These are phyloP conservation scores for Turnera subulata DNA, from an alignment of 345 rosid species.

Conservation along the genomic window DNA sequence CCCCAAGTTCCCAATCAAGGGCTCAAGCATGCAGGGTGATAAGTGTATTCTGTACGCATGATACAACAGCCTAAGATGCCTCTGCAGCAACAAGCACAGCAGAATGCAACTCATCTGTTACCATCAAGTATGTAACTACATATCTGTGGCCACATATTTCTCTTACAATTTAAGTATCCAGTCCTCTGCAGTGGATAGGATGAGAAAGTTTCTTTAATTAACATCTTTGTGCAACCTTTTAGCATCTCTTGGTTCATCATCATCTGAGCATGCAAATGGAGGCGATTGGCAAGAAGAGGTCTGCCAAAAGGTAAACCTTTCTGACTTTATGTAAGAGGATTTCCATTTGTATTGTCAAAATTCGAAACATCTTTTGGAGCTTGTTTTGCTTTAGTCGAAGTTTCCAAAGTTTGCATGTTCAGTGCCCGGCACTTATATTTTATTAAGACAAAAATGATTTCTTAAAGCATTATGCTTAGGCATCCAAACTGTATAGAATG, in stretches of 20 bases:
- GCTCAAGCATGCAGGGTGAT: constrained; percentile 63
- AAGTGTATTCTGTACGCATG: constrained; percentile 69
- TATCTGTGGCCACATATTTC: not conserved
- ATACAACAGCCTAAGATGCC: constrained; percentile 65
- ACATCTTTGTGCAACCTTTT: constrained; percentile 21
- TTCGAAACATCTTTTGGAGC: too few relatives aligned
- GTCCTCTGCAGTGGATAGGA: too few relatives aligned
- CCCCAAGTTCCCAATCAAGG: constrained; percentile 56
- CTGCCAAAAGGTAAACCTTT: constrained; percentile 64
- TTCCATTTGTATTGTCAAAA: not conserved
- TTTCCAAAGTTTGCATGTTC: too few relatives aligned
- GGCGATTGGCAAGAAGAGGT: constrained; percentile 93
- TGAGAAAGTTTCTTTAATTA: not conserved
- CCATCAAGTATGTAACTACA: constrained; percentile 61
- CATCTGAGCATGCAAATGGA: constrained; percentile 61
- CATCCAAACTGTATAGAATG: too few relatives aligned
- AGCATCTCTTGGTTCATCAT: constrained; percentile 76
- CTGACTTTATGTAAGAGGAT: not conserved
- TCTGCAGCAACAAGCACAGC: constrained; percentile 60
- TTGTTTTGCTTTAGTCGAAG: too few relatives aligned
- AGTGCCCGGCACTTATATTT: too few relatives aligned
- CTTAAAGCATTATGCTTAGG: too few relatives aligned
- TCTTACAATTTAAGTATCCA: not conserved
- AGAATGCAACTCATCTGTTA: constrained; percentile 51
- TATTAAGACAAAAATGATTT: too few relatives aligned